These are phyloP conservation scores for Echria macrotheca DNA, from an alignment of 495 filamentous ascomycete species.

Conservation along the genomic window DNA sequence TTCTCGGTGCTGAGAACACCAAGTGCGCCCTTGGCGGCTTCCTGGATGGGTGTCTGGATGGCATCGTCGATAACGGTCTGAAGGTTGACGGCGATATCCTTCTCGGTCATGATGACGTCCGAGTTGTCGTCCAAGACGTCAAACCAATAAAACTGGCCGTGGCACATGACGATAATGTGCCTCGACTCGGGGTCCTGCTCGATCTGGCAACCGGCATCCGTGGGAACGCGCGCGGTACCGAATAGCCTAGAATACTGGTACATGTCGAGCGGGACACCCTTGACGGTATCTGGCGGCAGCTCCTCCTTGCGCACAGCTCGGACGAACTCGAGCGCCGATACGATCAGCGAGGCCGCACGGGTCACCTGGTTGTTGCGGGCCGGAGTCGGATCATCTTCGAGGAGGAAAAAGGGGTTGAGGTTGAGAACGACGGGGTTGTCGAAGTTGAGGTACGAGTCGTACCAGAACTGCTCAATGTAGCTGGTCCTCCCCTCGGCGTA, in stretches of 20 bases:
- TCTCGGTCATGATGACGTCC: constrained; percentile 95
- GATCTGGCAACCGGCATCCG: constrained; percentile 92
- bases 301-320: constrained; percentile 91
- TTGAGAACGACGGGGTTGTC: constrained; percentile 98
- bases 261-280: constrained; percentile 85
- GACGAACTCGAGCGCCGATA: constrained; percentile 88
- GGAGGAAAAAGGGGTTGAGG: constrained; percentile 93
- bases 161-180: constrained; percentile 90
- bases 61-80: constrained; percentile 91
- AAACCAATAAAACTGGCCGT: constrained; percentile 99
- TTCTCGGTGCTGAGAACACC: constrained; percentile 96
- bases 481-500: constrained; percentile 92
- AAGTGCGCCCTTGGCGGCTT: constrained; percentile 87
- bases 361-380: constrained; percentile 95
- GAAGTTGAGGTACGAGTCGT: constrained; percentile 96
- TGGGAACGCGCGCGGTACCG: constrained; percentile 90
- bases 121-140: constrained; percentile 92
- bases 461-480: constrained; percentile 99
- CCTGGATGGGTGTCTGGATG: constrained; percentile 78
- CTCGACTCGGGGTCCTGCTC: constrained; percentile 84
- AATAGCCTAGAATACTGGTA: constrained; percentile 96
- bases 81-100: constrained; percentile 86
- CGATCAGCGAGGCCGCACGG: constrained; percentile 82
- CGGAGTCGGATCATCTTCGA: constrained; percentile 96
- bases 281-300: constrained; percentile 80